Conservation (phyloP, 106 monocot species). For the Xerophyta viscosa region DNA sequence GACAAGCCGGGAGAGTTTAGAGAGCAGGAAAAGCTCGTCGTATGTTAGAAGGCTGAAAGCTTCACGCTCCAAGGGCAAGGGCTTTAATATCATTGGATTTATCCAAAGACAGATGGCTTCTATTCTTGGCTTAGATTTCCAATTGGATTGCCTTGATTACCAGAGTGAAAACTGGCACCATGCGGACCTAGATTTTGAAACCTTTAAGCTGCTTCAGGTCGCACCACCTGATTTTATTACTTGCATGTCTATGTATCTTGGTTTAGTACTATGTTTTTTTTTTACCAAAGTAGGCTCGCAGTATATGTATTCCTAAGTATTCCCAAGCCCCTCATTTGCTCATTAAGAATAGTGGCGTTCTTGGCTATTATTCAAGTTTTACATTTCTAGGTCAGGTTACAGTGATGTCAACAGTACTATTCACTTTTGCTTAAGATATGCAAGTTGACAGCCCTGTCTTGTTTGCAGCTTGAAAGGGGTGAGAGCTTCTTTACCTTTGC, state of each 20-base stretch:
- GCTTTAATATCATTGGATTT: slow-evolving; percentile 79
- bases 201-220: slow-evolving; percentile 85
- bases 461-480: slow-evolving; percentile 72
- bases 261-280: too few species aligned
- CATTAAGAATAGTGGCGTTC: too few species aligned
- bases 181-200: slow-evolving; percentile 90
- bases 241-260: background rate
- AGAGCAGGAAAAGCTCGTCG: slow-evolving; percentile 38
- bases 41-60: slow-evolving; percentile 42
- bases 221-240: background rate
- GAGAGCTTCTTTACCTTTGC: slow-evolving; percentile 88
- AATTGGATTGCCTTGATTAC: slow-evolving; percentile 86
- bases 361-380: too few species aligned
- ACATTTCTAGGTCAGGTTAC: too few species aligned
- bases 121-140: slow-evolving; percentile 82
- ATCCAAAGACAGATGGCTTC: slow-evolving; percentile 82
- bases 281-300: too few species aligned
- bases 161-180: slow-evolving; percentile 64
- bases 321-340: too few species aligned
- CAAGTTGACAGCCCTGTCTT: slow-evolving; percentile 4
- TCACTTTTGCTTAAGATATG: too few species aligned
- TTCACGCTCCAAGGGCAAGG: slow-evolving; percentile 53
- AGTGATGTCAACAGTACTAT: too few species aligned
- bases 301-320: too few species aligned
- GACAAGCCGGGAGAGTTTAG: slow-evolving; percentile 60